Conservation (phyloP, 2,329 filamentous ascomycete genomes). For the Fusarium luffae region DNA sequence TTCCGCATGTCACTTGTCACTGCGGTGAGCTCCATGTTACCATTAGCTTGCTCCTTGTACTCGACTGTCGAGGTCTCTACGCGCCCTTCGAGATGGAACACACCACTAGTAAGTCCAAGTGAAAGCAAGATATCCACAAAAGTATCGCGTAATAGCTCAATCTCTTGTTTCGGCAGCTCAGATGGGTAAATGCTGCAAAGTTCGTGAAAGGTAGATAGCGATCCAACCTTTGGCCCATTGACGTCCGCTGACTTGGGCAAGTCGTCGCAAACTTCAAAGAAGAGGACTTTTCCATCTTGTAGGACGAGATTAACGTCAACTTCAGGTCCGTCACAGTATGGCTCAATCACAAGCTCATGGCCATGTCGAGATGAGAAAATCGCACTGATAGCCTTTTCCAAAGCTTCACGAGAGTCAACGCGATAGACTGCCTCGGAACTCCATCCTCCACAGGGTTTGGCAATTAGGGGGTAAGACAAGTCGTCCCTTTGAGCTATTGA, state of each 20-base stretch:
- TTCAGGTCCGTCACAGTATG: constrained; percentile 39
- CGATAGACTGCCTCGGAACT: constrained; percentile 31
- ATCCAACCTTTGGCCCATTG: constrained; percentile 6
- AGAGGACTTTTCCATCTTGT: constrained; percentile 34
- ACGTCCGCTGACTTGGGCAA: constrained; percentile 29
- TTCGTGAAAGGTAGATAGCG: constrained; percentile 1
- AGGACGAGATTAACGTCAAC: constrained; percentile 39
- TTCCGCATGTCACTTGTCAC: not conserved
- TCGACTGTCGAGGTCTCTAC: constrained; percentile 21
- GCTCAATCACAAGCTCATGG: constrained; percentile 29
- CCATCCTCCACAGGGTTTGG: constrained; percentile 16
- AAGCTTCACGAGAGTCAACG: constrained; percentile 14
- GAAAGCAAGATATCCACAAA: constrained; percentile 17
- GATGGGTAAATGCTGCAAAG: constrained; percentile 4
- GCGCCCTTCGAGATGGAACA: constrained; percentile 30
- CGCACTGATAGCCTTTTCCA: constrained; percentile 1
- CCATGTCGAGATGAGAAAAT: constrained; percentile 14
- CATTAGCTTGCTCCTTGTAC: constrained; percentile 5
- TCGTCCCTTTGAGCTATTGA: not conserved
- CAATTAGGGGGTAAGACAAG: constrained; percentile 3
- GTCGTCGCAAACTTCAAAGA: constrained; percentile 37
- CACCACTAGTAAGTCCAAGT: constrained; percentile 20
- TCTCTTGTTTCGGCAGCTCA: constrained; percentile 15
- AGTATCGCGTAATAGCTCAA: constrained; percentile 13
- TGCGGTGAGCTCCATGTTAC: not conserved